Evolutionary conservation across 495 filamentous ascomycete species (phyloP), one percentile per base, ranked within the genome.

Genomic region (Astrothelium subdiscretum): DNA sequence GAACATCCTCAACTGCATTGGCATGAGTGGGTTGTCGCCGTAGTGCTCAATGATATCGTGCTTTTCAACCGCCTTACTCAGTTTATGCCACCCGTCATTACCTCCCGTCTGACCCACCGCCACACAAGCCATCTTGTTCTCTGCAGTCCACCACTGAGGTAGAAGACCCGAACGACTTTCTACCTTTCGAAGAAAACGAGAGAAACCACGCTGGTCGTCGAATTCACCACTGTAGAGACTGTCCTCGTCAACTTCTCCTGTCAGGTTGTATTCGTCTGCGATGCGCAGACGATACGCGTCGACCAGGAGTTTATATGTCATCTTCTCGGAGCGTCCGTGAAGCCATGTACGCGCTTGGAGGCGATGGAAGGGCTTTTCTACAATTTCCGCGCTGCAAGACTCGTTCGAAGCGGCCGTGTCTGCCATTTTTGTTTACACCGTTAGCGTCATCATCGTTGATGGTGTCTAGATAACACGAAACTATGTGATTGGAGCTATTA

Each of bases 1-100:
- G 35, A 75, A 63, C 62, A 74, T 63, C 24, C 72, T 62, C 65
- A 80, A 61, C 71, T 80, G 79, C 74, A 79, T 77, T 10, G 74
- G 70, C 63, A 80, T 74, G 1, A n/a, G 40, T 6, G 35, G 35
- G 2, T 18, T 0, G 32, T 78, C 68, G 3, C 70, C 71, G 57
- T 80, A 80, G 20, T 75, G 72, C 31, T 74, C 70, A 8, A 68
- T 65, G 32, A 80, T 64, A 42, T 74, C 72, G 8, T n/a, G 18
- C 64, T 77, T 79, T 35, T 69, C 65, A n/a, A 74, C 66, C 15
- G 64, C 48, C 20, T 68, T 69, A 73, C 24, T 67, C 31, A 61
- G 51, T 42, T 3, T 6, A 15, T 15, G 5, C 35, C 35, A 38
- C 6, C 35, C 35, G 15, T 48, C 20, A 48, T 20, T 20, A 31